Evolutionary conservation across 108 stramenopile species (phyloP).

Genomic region (Nannochloropsis salina): DNA sequence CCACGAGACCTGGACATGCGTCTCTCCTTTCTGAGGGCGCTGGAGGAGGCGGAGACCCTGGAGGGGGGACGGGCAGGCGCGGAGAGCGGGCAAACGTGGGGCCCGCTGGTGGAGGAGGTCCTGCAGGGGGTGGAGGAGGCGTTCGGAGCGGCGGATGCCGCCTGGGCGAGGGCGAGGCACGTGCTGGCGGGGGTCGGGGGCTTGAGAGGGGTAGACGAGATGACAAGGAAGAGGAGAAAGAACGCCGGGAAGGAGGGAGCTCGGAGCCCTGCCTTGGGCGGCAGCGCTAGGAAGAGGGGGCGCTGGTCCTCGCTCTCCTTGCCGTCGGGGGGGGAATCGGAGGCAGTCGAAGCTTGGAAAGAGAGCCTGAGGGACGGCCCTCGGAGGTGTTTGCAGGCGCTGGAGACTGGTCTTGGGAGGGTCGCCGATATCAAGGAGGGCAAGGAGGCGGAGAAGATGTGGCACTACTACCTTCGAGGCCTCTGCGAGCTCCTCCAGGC

Average conservation of each 20-base stretch:
- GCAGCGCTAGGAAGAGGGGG: not conserved
- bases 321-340: not conserved
- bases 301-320: not conserved
- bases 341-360: not conserved
- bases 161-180: not conserved
- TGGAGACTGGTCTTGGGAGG: not conserved
- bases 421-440: not conserved
- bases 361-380: not conserved
- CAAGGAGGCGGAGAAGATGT: not conserved
- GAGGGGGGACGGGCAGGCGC: not conserved
- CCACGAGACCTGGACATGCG: constrained; percentile 14
- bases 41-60: not conserved
- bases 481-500: not conserved
- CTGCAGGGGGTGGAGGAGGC: not conserved
- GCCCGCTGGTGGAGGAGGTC: not conserved
- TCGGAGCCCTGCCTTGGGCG: not conserved
- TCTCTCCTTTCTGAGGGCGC: not conserved
- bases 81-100: not conserved
- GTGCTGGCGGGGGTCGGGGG: not conserved
- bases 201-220: not conserved
- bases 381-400: not conserved
- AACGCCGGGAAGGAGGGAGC: not conserved
- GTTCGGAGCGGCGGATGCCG: not conserved
- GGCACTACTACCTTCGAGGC: not conserved
- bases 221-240: not conserved